Evolutionary conservation across 176 grass and related monocot species (phyloP).

Genomic region (Zizania latifolia): DNA sequence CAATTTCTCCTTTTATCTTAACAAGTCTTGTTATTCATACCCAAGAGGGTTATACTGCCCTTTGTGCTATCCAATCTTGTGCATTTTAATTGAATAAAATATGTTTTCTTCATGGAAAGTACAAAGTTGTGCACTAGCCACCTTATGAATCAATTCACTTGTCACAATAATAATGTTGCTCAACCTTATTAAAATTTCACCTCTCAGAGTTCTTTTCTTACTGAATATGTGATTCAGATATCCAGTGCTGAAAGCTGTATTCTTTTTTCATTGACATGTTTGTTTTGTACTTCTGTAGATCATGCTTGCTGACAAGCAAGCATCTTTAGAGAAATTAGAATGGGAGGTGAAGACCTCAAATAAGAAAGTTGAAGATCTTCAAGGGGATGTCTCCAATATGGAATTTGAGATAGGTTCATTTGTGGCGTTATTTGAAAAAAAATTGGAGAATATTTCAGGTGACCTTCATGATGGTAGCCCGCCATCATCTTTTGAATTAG

Average conservation of each 20-base stretch:
- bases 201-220: background rate
- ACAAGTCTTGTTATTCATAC: too few relatives aligned
- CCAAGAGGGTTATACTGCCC: background rate
- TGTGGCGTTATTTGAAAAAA: conserved; percentile 56
- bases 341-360: conserved; percentile 84
- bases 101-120: background rate
- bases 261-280: background rate
- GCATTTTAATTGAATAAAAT: background rate
- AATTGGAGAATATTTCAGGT: conserved; percentile 50
- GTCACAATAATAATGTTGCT: too few relatives aligned
- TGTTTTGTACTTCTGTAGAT: conserved; percentile 37
- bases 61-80: background rate
- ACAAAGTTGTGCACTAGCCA: too few relatives aligned
- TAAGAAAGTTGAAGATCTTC: conserved; percentile 82
- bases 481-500: conserved; percentile 37
- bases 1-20: too few relatives aligned
- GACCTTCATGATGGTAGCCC: conserved; percentile 39
- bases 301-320: conserved; percentile 92
- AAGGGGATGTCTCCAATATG: conserved; percentile 72
- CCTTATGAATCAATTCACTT: too few relatives aligned
- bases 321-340: conserved; percentile 75
- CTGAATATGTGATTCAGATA: background rate
- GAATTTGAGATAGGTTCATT: conserved; percentile 76
- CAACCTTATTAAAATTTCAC: background rate
- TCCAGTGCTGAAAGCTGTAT: background rate